Conservation (phyloP, 176 grass and related monocot species). For the Paspalum notatum region DNA sequence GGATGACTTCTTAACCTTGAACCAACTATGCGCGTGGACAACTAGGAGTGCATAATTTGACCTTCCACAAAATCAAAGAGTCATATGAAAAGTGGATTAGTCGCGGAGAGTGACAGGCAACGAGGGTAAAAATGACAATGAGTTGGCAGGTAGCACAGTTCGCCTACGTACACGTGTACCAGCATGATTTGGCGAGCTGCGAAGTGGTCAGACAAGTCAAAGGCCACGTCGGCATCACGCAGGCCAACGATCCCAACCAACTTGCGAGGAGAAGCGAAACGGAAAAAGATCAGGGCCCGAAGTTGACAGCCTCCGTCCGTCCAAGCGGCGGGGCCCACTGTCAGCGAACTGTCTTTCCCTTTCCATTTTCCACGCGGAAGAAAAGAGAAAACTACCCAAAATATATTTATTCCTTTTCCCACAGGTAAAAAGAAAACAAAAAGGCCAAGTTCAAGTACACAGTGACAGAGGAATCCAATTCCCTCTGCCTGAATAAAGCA, state of each 20-base stretch:
- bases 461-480: not conserved
- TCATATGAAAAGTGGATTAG: too few relatives aligned
- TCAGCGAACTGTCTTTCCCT: not conserved
- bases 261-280: not conserved
- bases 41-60: too few relatives aligned
- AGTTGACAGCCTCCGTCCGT: slow-evolving; percentile 8
- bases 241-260: slow-evolving; percentile 29
- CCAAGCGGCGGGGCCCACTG: not conserved
- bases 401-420: not conserved
- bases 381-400: not conserved
- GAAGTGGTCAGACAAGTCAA: slow-evolving; percentile 6
- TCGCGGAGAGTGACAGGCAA: too few relatives aligned
- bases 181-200: not conserved
- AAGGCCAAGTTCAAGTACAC: not conserved
- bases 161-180: not conserved
- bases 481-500: accelerated
- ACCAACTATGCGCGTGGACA: too few relatives aligned
- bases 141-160: not conserved
- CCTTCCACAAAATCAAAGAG: too few relatives aligned
- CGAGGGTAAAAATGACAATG: too few relatives aligned
- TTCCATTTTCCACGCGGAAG: not conserved
- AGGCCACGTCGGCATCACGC: slow-evolving; percentile 34
- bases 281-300: not conserved
- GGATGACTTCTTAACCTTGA: too few relatives aligned
- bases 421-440: not conserved